Evolutionary conservation across 2,329 filamentous ascomycete species (phyloP).

Genomic region (Fusarium sp.): DNA sequence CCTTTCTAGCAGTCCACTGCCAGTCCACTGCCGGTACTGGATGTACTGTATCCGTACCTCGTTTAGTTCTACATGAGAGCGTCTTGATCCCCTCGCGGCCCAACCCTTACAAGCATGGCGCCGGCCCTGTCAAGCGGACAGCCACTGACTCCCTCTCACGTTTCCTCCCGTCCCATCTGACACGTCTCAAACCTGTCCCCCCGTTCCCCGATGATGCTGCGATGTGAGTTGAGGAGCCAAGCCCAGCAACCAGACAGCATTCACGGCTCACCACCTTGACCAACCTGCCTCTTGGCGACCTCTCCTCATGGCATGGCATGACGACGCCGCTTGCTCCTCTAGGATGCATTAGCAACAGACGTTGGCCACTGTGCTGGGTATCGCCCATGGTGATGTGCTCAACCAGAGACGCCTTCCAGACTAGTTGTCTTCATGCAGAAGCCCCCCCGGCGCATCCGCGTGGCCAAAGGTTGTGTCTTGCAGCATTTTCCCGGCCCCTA

Average conservation of each 20-base stretch:
- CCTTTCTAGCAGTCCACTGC: constrained; percentile 13
- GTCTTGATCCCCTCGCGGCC: constrained; percentile 3
- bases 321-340: constrained; percentile 33
- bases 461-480: constrained; percentile 43
- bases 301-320: constrained; percentile 37
- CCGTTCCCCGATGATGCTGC: constrained; percentile 22
- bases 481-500: constrained; percentile 33
- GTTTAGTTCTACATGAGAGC: constrained; percentile 6
- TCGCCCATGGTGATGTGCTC: constrained; percentile 20
- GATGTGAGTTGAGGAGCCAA: constrained; percentile 14
- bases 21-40: constrained; percentile 7
- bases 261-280: constrained; percentile 27
- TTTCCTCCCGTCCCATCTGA: constrained; percentile 32
- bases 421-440: constrained; percentile 43
- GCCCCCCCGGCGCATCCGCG: constrained; percentile 37
- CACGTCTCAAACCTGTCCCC: constrained; percentile 30
- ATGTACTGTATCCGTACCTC: background rate
- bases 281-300: constrained; percentile 29
- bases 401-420: constrained; percentile 34
- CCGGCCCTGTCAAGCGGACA: constrained; percentile 15
- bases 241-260: constrained; percentile 9
- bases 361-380: constrained; percentile 36
- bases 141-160: constrained; percentile 19
- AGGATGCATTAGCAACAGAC: constrained; percentile 31
- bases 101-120: constrained; percentile 1